Conservation (phyloP, 2,329 filamentous ascomycete species). For the Gaeumannomyces tritici region DNA sequence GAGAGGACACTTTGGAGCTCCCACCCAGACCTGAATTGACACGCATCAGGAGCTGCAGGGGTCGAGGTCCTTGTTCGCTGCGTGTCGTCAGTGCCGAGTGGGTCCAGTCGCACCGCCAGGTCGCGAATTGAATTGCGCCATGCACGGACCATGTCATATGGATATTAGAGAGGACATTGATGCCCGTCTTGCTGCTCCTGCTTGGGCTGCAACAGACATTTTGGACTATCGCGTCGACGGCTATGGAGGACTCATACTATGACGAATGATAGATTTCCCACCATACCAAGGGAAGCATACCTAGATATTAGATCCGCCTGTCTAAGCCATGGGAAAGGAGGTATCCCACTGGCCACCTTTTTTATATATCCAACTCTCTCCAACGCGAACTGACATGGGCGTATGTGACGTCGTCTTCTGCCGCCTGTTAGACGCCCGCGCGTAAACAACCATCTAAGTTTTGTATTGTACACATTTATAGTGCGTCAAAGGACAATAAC, state of each 20-base stretch:
- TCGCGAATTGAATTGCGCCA: neutral
- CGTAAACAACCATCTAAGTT: constrained; percentile 30
- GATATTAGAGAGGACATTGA: too few relatives aligned
- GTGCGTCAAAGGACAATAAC: constrained; percentile 28
- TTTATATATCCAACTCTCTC: neutral
- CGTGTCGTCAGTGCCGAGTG: neutral
- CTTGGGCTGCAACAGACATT: neutral
- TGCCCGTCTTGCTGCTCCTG: neutral
- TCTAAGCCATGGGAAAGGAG: neutral
- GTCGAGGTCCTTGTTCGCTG: neutral
- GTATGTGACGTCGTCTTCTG: neutral
- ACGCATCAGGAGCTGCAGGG: neutral
- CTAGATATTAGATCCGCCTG: neutral
- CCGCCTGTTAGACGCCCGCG: neutral
- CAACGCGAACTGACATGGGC: neutral
- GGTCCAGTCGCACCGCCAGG: neutral
- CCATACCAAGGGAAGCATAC: neutral
- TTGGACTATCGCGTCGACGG: too few relatives aligned
- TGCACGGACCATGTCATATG: neutral
- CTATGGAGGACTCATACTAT: too few relatives aligned
- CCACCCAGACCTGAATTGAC: constrained; percentile 1
- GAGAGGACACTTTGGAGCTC: constrained; percentile 15
- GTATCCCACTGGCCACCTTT: neutral
- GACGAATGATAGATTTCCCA: neutral
- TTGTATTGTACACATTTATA: constrained; percentile 46